Conservation (phyloP, 257 asterid species). For the Hygrophila difformis region DNA sequence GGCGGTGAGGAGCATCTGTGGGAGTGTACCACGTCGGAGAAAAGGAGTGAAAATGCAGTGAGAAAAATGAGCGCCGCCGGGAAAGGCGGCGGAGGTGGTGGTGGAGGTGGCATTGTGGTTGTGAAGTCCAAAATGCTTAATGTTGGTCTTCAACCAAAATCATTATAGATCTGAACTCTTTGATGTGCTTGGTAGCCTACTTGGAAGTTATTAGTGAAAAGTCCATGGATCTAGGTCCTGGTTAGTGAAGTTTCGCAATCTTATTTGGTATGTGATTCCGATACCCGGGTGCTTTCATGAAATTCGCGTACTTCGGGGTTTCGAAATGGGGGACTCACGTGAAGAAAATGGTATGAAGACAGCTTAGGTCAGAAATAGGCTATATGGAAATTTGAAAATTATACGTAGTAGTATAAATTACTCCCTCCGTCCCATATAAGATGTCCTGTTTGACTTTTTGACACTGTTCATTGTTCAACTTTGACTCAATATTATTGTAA, state of each 20-base stretch:
- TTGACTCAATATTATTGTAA: too few relatives aligned
- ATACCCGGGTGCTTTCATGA: constrained; percentile 23
- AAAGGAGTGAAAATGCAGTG: constrained; percentile 11
- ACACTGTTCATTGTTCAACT: too few relatives aligned
- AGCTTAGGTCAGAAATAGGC: constrained; percentile 25
- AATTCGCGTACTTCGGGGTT: too few relatives aligned
- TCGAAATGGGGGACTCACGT: constrained; percentile 43
- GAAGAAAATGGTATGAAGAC: constrained; percentile 41
- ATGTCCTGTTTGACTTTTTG: too few relatives aligned
- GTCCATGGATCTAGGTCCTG: too few relatives aligned
- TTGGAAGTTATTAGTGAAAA: not conserved
- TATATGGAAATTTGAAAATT: constrained; percentile 19
- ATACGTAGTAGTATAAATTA: too few relatives aligned
- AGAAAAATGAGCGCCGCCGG: constrained; percentile 14
- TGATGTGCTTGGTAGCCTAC: constrained; percentile 26
- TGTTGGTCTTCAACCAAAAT: too few relatives aligned
- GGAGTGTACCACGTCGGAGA: constrained; percentile 15
- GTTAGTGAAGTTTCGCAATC: too few relatives aligned
- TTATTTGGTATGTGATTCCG: not conserved
- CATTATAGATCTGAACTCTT: constrained; percentile 2
- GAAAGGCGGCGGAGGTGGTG: constrained; percentile 19
- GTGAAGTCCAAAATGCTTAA: too few relatives aligned
- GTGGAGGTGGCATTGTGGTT: constrained; percentile 8
- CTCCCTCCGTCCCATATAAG: too few relatives aligned
- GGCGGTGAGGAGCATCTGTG: constrained; percentile 29